These are phyloP conservation scores for Starmerella stigmatis DNA, from an alignment of 805 yeast genomes.

Conservation along the genomic window DNA sequence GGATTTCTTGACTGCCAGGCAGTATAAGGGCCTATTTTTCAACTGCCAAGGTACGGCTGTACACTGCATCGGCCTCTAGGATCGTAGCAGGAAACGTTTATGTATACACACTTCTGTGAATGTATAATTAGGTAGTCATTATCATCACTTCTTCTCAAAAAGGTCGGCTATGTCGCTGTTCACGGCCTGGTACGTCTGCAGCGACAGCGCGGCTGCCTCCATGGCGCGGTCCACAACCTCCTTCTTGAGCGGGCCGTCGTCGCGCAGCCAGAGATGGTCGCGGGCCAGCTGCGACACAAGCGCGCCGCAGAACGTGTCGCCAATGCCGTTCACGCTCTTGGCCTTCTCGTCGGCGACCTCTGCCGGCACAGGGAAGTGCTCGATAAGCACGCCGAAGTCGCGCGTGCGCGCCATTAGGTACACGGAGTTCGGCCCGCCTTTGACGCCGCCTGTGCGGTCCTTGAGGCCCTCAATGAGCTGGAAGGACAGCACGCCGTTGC, in stretches of 20 bases:
- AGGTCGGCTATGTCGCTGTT: conserved; percentile 20
- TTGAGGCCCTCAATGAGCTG: conserved; percentile 29
- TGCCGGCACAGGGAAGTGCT: conserved; percentile 44
- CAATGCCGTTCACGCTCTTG: conserved; percentile 76
- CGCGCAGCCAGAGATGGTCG: conserved; percentile 28
- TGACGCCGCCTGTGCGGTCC: conserved; percentile 25
- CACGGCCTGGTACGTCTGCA: conserved; percentile 29
- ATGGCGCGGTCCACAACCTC: conserved; percentile 30
- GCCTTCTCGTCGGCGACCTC: conserved; percentile 34
- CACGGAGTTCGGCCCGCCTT: conserved; percentile 21
- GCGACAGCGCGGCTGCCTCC: conserved; percentile 31
- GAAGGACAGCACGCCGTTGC: conserved; percentile 45
- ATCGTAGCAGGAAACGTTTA: no score
- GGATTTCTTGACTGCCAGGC: no score
- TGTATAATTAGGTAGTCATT: no score
- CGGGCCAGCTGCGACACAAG: conserved; percentile 38
- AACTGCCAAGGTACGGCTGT: no score
- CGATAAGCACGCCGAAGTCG: conserved; percentile 46
- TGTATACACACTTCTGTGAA: no score
- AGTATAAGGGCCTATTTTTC: no score
- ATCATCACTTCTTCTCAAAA: background rate
- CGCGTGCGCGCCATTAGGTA: conserved; percentile 20
- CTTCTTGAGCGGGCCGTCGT: conserved; percentile 27
- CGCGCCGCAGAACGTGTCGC: conserved; percentile 68
- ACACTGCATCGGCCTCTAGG: no score